Base-by-base conservation (phyloP, 176 grass and related monocot genomes). In the Rhynchospora tenuis region DNA sequence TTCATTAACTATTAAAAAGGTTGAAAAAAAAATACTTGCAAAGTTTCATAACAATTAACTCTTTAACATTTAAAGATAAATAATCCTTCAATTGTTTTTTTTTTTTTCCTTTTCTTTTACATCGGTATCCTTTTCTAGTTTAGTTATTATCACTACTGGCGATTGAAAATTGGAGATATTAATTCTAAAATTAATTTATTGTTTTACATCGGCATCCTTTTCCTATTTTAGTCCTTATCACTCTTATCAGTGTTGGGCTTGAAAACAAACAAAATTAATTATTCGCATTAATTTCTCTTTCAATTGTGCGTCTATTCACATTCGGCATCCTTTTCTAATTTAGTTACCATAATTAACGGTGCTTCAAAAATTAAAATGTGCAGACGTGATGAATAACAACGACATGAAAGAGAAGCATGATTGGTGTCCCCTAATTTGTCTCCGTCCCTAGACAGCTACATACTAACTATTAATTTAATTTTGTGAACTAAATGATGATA, bases 401-500 rank as follows among this genome's bases (percentile, higher is more conserved):
- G 20, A 22, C 73, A 29, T 56, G 73, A 77, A 77, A 77, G 50
- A 56, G 14, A 19, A 56, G 14, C 50, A 77, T 56, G 24, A 77
- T 56, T 77, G 1, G 24, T 76, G 72, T 75, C 46, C 46, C 70
- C 70, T 24, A 45, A 9, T 27, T 73, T 44, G 23, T 26, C n/a
- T 50, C 44, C 2, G 47, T 54, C 47, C 73, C 73, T 26, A 31
- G 73, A 77, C 17, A 77, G 73, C 73, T 77, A 56, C 73, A 56
- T 50, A 77, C 50, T 56, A 77, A 77, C 73, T 19, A 76, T 76
- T 76, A 76, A 76, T 76, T 76, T 29, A 76, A 76, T 54, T 48
- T 31, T 55, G 72, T 55, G 1, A 55, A 56, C 19, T 77, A 33
- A 66, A 56, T 77, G 6, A 77, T 77, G 50, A 77, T 77, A 46